Conservation (phyloP, 1,284 basidiomycete genomes). For the Tilletiopsis washingtonensis region DNA sequence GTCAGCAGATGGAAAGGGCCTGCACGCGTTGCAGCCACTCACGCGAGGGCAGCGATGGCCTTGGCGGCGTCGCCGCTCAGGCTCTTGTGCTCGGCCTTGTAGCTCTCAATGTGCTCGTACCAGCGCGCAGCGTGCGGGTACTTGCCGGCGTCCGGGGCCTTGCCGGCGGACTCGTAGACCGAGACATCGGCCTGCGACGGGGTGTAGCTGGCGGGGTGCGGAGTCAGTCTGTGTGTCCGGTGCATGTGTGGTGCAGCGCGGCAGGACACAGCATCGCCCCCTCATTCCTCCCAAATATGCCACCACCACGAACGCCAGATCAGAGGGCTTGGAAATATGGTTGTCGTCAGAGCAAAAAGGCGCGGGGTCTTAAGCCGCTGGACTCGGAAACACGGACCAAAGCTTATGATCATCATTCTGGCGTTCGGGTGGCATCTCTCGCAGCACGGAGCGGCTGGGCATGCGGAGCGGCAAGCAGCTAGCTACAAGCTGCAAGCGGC, state of each 20-base stretch:
- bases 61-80: constrained; percentile 43
- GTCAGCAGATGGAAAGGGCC: constrained; percentile 3
- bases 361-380: constrained; percentile 49
- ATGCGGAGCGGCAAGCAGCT: too few relatives aligned
- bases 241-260: too few relatives aligned
- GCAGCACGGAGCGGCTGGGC: background rate
- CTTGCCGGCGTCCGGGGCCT: constrained; percentile 55
- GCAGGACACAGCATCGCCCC: too few relatives aligned
- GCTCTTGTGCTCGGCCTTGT: constrained; percentile 39
- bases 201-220: constrained; percentile 79
- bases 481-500: too few relatives aligned
- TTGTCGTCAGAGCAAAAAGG: constrained; percentile 45
- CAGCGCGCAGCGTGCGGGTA: constrained; percentile 79
- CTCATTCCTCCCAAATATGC: background rate
- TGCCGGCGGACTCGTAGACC: constrained; percentile 71
- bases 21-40: constrained; percentile 21
- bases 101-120: constrained; percentile 58
- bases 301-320: constrained; percentile 8
- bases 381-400: constrained; percentile 49
- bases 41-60: constrained; percentile 33
- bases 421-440: background rate
- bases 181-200: constrained; percentile 94
- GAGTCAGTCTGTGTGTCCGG: too few relatives aligned
- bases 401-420: constrained; percentile 40
- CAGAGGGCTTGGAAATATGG: constrained; percentile 43